A percentile compares a stretch with the other conserved stretches of the same genome.
These are phyloP conservation scores for Scheffersomyces segobiensis DNA, from an alignment of 1,139 yeast species.

Conservation along the genomic window DNA sequence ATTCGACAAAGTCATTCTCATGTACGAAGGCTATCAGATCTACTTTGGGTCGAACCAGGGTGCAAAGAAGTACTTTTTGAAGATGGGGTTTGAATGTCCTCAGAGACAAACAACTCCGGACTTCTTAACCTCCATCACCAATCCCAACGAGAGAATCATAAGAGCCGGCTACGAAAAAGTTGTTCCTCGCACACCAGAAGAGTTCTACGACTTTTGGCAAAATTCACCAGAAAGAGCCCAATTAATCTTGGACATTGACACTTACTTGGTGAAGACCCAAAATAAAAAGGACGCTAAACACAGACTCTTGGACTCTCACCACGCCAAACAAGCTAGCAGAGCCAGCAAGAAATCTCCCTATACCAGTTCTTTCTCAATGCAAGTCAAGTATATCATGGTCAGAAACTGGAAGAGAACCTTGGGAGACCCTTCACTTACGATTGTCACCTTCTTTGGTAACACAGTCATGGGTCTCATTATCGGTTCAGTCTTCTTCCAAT, in stretches of 20 bases:
- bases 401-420: slow-evolving; percentile 28
- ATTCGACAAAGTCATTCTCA: slow-evolving; percentile 71
- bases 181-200: slow-evolving; percentile 28
- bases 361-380: slow-evolving; percentile 36
- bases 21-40: slow-evolving; percentile 78
- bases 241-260: slow-evolving; percentile 20
- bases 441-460: slow-evolving; percentile 28
- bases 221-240: slow-evolving; percentile 18
- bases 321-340: slow-evolving; percentile 30
- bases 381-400: slow-evolving; percentile 28
- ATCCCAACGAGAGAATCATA: slow-evolving; percentile 65
- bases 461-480: slow-evolving; percentile 32
- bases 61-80: slow-evolving; percentile 61
- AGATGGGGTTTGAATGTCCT: slow-evolving; percentile 60
- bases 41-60: slow-evolving; percentile 62
- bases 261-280: slow-evolving; percentile 8
- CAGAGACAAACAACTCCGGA: slow-evolving; percentile 18
- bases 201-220: slow-evolving; percentile 28
- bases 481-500: slow-evolving; percentile 55
- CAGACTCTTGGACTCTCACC: slow-evolving; percentile 21
- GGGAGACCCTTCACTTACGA: slow-evolving; percentile 32
- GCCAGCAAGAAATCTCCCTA: slow-evolving; percentile 29
- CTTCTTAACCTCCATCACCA: slow-evolving; percentile 70
- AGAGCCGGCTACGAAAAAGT: slow-evolving; percentile 46
- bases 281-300: slow-evolving; percentile 4